These are phyloP conservation scores for Lagenidium giganteum DNA, from an alignment of 352 stramenopile genomes.

Conservation along the genomic window DNA sequence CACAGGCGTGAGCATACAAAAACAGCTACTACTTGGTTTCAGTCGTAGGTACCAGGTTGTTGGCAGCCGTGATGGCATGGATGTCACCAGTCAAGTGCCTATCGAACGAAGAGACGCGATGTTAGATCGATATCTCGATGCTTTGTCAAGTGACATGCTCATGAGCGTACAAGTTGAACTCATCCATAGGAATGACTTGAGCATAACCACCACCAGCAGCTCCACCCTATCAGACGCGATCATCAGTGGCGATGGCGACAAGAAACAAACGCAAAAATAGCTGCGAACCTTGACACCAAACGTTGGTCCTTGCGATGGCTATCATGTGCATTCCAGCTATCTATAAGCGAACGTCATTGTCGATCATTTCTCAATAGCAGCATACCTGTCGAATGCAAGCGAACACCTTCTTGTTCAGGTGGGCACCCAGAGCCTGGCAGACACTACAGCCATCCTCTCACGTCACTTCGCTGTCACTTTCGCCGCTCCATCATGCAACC, in stretches of 20 bases:
- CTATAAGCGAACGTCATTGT: neutral
- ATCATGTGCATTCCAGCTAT: constrained; percentile 13
- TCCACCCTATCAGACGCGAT: no score
- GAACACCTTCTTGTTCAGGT: constrained; percentile 93
- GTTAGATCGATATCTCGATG: no score
- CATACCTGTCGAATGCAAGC: constrained; percentile 95
- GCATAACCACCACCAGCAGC: constrained; percentile 87
- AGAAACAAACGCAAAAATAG: no score
- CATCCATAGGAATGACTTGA: constrained; percentile 95
- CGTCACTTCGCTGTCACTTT: constrained; percentile 42
- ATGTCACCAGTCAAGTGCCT: constrained; percentile 98
- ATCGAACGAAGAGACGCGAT: neutral
- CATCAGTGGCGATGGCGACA: no score
- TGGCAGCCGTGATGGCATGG: constrained; percentile 97
- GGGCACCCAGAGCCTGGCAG: constrained; percentile 91
- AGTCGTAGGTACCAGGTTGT: constrained; percentile 86
- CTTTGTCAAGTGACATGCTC: constrained; percentile 59
- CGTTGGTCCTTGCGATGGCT: constrained; percentile 96
- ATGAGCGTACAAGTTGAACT: constrained; percentile 94
- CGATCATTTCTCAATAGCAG: constrained; percentile 26
- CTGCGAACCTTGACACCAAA: constrained; percentile 97
- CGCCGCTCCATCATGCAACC: neutral
- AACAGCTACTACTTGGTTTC: no score
- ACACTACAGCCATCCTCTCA: constrained; percentile 87
- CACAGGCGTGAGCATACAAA: neutral